Evolutionary conservation across 2,329 filamentous ascomycete species (phyloP).

Genomic region (Penicillium sp.): DNA sequence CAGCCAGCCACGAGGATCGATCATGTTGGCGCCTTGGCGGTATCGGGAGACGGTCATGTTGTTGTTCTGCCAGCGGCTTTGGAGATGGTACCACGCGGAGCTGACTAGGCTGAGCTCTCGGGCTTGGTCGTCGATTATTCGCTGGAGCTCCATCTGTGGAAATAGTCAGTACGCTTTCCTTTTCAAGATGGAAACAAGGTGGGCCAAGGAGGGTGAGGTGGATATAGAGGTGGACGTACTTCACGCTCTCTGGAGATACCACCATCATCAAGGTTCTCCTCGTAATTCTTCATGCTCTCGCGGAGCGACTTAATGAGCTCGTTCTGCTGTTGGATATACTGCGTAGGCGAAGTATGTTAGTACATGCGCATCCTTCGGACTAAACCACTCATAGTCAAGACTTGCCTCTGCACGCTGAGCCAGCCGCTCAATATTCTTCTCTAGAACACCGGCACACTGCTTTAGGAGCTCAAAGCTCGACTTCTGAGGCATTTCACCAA

Average conservation of each 20-base stretch:
- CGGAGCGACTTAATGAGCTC: slow-evolving; percentile 46
- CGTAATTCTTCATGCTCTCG: slow-evolving; percentile 43
- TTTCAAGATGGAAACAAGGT: neutral
- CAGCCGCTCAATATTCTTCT: slow-evolving; percentile 53
- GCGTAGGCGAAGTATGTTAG: slow-evolving; percentile 16
- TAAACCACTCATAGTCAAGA: slow-evolving; percentile 7
- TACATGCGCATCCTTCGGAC: neutral
- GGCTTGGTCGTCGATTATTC: slow-evolving; percentile 42
- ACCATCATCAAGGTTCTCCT: slow-evolving; percentile 39
- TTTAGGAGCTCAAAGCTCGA: slow-evolving; percentile 43
- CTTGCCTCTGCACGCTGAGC: slow-evolving; percentile 47
- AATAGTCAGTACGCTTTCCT: slow-evolving; percentile 15
- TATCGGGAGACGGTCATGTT: slow-evolving; percentile 46
- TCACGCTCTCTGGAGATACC: slow-evolving; percentile 43
- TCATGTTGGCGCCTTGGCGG: slow-evolving; percentile 37
- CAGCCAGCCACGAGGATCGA: slow-evolving; percentile 48
- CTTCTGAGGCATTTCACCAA: slow-evolving; percentile 35
- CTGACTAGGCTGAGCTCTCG: slow-evolving; percentile 49
- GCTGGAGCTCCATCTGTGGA: slow-evolving; percentile 42
- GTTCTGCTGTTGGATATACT: slow-evolving; percentile 48
- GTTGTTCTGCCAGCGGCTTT: slow-evolving; percentile 47
- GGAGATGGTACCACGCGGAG: slow-evolving; percentile 51
- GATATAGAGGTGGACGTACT: slow-evolving; percentile 31
- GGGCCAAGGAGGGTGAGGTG: slow-evolving; percentile 7
- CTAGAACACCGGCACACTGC: slow-evolving; percentile 55